Evolutionary conservation across 106 monocot species (phyloP), one percentile per base, ranked within the genome.

Genomic region (Amphibolis antarctica): DNA sequence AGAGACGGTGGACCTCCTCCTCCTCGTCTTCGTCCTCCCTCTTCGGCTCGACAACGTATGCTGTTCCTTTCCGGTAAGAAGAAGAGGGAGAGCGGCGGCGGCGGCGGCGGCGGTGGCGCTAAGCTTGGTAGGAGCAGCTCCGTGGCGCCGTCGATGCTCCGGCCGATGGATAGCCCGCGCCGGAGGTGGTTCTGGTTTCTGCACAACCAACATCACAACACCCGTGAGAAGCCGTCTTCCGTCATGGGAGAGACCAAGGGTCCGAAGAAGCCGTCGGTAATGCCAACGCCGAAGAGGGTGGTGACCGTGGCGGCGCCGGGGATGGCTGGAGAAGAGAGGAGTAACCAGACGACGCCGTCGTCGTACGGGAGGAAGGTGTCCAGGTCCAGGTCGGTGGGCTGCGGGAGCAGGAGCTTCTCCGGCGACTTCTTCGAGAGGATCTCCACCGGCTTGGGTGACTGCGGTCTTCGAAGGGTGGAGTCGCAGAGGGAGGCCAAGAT

Each of bases 371-470:
- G 74, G 44, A 74, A 68, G 30, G 75, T 80, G 25, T 45, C 59
- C 54, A 74, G 79, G 17, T 80, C 79, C 15, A 59, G 79, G 23
- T 80, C 79, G 20, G 79, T 75, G 18, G 79, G 79, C 4, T 79
- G 79, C 65, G 79, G 79, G 12, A 74, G 78, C 73, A 53, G 78
- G 52, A 69, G 73, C 59, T 78, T 78, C 73, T 74, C 74, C 12
- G 79, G 79, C 25, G 79, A 74, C 45, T 68, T 78, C 47, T 60
- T 74, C 30, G 79, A 70, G 28, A 52, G 74, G 30, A 62, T 78
- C 68, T 78, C 78, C 12, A 73, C 78, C 3, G 78, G 78, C 11
- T 30, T 74, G 42, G 78, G 69, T 19, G 79, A 79, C 74, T 74
- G 79, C 69, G 65, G 70, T 12, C 66, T 75, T 12, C 65, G 71